phyloP scores from a whole-genome alignment of 2,329 filamentous ascomycete genomes.

The Dothideomycetes sp. region DNA sequence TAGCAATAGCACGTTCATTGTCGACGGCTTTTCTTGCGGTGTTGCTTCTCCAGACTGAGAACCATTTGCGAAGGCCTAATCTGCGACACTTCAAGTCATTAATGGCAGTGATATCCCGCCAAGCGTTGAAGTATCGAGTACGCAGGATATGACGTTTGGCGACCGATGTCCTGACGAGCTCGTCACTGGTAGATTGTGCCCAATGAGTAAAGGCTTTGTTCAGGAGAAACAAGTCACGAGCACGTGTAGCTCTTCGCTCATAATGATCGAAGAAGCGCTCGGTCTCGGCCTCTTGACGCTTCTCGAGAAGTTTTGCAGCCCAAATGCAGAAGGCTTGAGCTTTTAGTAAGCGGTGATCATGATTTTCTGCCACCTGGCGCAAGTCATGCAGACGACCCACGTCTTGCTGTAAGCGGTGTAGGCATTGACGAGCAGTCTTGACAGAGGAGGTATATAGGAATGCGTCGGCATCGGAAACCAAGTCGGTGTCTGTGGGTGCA shows the following conservation, averaged over 20 bases:
- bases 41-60: constrained; percentile 44
- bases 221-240: constrained; percentile 56
- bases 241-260: constrained; percentile 52
- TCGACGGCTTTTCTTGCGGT: constrained; percentile 29
- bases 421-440: constrained; percentile 35
- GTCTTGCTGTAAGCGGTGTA: constrained; percentile 28
- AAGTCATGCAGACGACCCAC: constrained; percentile 36
- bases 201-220: constrained; percentile 60
- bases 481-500: background rate
- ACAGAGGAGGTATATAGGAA: constrained; percentile 5
- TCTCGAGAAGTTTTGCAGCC: constrained; percentile 33
- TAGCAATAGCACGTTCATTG: constrained; percentile 24
- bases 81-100: constrained; percentile 47
- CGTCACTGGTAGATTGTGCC: constrained; percentile 55
- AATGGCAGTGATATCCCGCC: constrained; percentile 55
- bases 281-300: constrained; percentile 37
- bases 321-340: constrained; percentile 45
- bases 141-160: constrained; percentile 64
- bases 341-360: constrained; percentile 44
- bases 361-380: constrained; percentile 28
- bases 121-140: constrained; percentile 59
- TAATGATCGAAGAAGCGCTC: constrained; percentile 47
- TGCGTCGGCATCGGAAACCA: constrained; percentile 4
- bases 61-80: constrained; percentile 46
- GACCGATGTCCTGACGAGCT: constrained; percentile 55